phyloP scores from a whole-genome alignment of 2,329 filamentous ascomycete species.

The Calonectria henricotiae region DNA sequence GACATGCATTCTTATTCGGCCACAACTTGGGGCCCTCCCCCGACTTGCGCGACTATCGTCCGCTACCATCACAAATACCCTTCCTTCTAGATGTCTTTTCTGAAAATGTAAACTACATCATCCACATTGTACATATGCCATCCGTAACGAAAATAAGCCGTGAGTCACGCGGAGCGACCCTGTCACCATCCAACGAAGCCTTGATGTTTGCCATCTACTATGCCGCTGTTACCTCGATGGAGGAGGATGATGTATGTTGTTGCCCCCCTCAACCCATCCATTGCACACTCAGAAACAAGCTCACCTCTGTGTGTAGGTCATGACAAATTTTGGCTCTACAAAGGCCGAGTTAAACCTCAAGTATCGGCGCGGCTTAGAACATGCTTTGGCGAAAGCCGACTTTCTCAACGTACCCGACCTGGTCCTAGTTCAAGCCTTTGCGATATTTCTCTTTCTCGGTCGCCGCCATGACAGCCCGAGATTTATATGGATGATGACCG shows the following conservation, averaged over 20 bases:
- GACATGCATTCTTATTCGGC: slow-evolving; percentile 69
- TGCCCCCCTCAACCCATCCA: neutral
- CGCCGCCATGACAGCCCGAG: slow-evolving; percentile 68
- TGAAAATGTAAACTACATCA: slow-evolving; percentile 67
- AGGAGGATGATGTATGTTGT: slow-evolving; percentile 68
- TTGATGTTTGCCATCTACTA: slow-evolving; percentile 74
- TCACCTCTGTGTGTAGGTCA: slow-evolving; percentile 59
- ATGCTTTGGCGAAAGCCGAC: slow-evolving; percentile 74
- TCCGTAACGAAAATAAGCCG: slow-evolving; percentile 57
- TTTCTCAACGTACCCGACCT: slow-evolving; percentile 75
- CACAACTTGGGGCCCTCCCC: slow-evolving; percentile 59
- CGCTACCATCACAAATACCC: slow-evolving; percentile 70
- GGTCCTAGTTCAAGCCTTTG: slow-evolving; percentile 74
- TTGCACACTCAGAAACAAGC: slow-evolving; percentile 2
- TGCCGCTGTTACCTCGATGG: slow-evolving; percentile 70
- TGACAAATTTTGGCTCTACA: slow-evolving; percentile 66
- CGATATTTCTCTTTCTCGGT: slow-evolving; percentile 72
- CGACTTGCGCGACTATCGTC: slow-evolving; percentile 63
- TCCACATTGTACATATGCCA: slow-evolving; percentile 65
- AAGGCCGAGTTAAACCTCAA: slow-evolving; percentile 64
- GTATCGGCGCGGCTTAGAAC: slow-evolving; percentile 72
- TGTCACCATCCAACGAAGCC: slow-evolving; percentile 66
- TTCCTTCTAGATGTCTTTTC: slow-evolving; percentile 68
- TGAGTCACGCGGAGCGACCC: slow-evolving; percentile 54
- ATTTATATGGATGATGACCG: slow-evolving; percentile 77